phyloP scores from a whole-genome alignment of 768 basidiomycete species.

The Gloeostereum incarnatum region DNA sequence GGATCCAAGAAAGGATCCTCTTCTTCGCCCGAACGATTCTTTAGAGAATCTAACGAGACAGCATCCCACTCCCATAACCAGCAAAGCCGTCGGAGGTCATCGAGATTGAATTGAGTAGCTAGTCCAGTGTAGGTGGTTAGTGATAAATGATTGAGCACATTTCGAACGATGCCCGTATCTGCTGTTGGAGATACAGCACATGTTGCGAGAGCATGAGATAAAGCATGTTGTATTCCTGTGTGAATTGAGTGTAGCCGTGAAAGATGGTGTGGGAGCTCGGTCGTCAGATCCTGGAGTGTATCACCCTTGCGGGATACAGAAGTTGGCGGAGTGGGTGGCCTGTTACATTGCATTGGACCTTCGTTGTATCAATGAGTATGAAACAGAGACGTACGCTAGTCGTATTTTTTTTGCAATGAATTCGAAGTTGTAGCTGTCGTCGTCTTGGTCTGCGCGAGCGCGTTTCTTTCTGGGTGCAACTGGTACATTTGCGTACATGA shows the following conservation, averaged over 20 bases:
- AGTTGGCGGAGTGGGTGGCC: conserved; percentile 52
- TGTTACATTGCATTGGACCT: conserved; percentile 16
- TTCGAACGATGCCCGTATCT: conserved; percentile 67
- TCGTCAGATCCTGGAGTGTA: conserved; percentile 10
- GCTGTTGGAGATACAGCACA: conserved; percentile 69
- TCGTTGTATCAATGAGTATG: background rate
- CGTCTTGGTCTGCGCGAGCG: conserved; percentile 39
- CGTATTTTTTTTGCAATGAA: conserved; percentile 69
- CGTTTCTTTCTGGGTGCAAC: conserved; percentile 70
- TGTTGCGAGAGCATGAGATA: conserved; percentile 79
- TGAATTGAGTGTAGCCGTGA: conserved; percentile 55
- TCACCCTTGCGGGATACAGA: conserved; percentile 28
- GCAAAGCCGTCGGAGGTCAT: conserved; percentile 68
- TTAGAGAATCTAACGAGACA: conserved; percentile 17
- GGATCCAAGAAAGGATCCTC: conserved; percentile 64
- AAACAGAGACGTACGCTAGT: conserved; percentile 37
- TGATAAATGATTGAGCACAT: conserved; percentile 72
- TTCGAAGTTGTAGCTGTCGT: conserved; percentile 53
- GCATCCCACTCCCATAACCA: conserved; percentile 91
- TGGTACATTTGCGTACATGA: too few species aligned
- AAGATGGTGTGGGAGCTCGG: conserved; percentile 45
- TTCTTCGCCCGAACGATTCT: conserved; percentile 33
- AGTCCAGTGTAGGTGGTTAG: conserved; percentile 62
- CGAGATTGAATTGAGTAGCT: conserved; percentile 49
- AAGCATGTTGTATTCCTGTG: conserved; percentile 67